These are phyloP conservation scores for Gaillardinia entomophila DNA, from an alignment of 805 yeast species.

Conservation along the genomic window DNA sequence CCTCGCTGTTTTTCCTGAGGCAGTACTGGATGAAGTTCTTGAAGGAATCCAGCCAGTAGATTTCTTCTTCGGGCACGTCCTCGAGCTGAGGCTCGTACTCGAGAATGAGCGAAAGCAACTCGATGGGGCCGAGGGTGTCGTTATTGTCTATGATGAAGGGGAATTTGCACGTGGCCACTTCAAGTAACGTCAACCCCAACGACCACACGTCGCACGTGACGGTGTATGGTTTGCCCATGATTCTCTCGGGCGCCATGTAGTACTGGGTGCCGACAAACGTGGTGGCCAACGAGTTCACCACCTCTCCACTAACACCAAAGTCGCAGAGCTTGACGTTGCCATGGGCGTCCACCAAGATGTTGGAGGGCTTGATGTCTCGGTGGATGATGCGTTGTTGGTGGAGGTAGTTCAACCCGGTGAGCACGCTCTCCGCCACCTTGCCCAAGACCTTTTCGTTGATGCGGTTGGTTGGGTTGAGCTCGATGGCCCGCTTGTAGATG, in stretches of 20 bases:
- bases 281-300: slow-evolving; percentile 89
- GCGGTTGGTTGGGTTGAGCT: slow-evolving; percentile 64
- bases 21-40: slow-evolving; percentile 78
- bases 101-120: slow-evolving; percentile 72
- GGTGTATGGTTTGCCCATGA: slow-evolving; percentile 91
- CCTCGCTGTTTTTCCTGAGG: slow-evolving; percentile 69
- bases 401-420: slow-evolving; percentile 79
- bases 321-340: slow-evolving; percentile 94
- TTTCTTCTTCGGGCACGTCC: slow-evolving; percentile 72
- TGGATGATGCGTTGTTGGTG: slow-evolving; percentile 88
- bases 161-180: slow-evolving; percentile 88
- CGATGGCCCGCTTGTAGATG: slow-evolving; percentile 70
- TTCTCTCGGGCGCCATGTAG: slow-evolving; percentile 98
- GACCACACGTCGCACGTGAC: slow-evolving; percentile 98
- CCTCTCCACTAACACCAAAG: slow-evolving; percentile 97
- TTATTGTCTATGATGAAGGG: slow-evolving; percentile 51
- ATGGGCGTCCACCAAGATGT: slow-evolving; percentile 64
- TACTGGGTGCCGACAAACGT: slow-evolving; percentile 97
- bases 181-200: slow-evolving; percentile 82
- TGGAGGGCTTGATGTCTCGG: slow-evolving; percentile 94
- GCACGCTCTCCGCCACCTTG: slow-evolving; percentile 79
- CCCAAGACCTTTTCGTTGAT: slow-evolving; percentile 93
- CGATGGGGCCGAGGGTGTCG: slow-evolving; percentile 60
- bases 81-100: slow-evolving; percentile 74
- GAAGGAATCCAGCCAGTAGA: slow-evolving; percentile 78